A percentile compares a stretch with the other conserved stretches of the same genome.
These are phyloP conservation scores for Pyrus betulifolia DNA, from an alignment of 306 rosid genomes.

Conservation along the genomic window DNA sequence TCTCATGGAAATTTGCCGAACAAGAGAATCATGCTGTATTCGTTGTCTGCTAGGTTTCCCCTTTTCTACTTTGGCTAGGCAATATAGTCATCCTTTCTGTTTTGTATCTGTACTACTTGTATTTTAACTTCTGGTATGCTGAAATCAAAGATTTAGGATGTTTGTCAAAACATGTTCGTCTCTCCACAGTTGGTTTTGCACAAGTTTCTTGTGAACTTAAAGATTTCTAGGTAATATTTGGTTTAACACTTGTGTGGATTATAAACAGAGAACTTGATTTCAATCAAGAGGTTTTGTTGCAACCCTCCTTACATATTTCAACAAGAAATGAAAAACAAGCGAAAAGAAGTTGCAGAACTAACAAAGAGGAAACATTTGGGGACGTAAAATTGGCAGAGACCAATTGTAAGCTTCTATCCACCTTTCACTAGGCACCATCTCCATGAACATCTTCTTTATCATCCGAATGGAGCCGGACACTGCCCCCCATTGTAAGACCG, in stretches of 20 bases:
- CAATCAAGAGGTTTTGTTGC: not conserved
- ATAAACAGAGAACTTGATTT: not conserved
- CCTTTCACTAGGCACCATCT: constrained; percentile 53
- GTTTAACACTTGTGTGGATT: not conserved
- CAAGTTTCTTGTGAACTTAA: not conserved
- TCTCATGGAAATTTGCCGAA: not conserved
- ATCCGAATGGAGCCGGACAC: constrained; percentile 52
- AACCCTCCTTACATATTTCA: constrained; percentile 5
- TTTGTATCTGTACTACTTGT: not conserved
- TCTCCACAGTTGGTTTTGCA: not conserved
- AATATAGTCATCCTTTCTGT: not conserved
- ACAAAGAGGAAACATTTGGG: constrained; percentile 78
- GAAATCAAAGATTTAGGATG: not conserved
- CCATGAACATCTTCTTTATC: constrained; percentile 66
- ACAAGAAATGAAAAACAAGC: constrained; percentile 1
- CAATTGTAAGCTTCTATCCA: constrained; percentile 62
- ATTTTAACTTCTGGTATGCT: not conserved
- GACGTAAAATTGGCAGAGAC: constrained; percentile 71
- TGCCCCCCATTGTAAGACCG: constrained; percentile 61
- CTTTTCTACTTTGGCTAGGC: not conserved
- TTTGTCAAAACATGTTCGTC: not conserved
- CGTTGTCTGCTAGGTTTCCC: not conserved
- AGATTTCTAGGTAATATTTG: not conserved
- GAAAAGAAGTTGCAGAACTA: constrained; percentile 22
- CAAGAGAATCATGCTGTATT: not conserved